Conservation (phyloP, 306 rosid genomes). For the Begonia loranthoides region DNA sequence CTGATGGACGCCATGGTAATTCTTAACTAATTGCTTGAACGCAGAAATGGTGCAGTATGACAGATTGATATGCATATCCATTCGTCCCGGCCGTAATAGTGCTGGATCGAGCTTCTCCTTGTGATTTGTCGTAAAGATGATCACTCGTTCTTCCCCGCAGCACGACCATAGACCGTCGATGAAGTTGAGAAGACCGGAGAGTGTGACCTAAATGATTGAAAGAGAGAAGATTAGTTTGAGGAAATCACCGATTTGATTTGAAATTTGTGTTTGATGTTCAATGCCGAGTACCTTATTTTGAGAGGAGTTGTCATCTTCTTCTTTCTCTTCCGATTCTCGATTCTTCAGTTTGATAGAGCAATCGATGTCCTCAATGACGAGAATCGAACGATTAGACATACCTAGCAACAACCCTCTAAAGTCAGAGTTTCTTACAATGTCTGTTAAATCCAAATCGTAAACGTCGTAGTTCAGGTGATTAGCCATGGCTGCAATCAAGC, state of each 20-base stretch:
- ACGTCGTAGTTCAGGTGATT: slow-evolving; percentile 43
- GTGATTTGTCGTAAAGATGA: slow-evolving; percentile 24
- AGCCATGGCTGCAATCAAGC: slow-evolving; percentile 67
- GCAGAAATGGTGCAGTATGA: slow-evolving; percentile 22
- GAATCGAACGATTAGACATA: slow-evolving; percentile 44
- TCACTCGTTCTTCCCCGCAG: slow-evolving; percentile 22
- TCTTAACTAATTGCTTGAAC: slow-evolving; percentile 17
- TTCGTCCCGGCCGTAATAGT: slow-evolving; percentile 21
- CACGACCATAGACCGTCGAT: slow-evolving; percentile 27
- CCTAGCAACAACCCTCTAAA: slow-evolving; percentile 30
- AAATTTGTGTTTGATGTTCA: too few relatives aligned
- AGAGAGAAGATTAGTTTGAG: neutral
- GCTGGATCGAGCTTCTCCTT: slow-evolving; percentile 23
- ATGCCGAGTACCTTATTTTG: too few relatives aligned
- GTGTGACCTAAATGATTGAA: slow-evolving; percentile 11
- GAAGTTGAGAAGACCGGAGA: slow-evolving; percentile 20
- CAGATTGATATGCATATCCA: slow-evolving; percentile 24
- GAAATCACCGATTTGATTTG: too few relatives aligned
- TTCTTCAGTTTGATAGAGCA: slow-evolving; percentile 37
- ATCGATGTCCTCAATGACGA: slow-evolving; percentile 64
- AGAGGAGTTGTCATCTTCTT: neutral
- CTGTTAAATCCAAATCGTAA: slow-evolving; percentile 56
- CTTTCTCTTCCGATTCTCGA: slow-evolving; percentile 12
- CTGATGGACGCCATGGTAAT: slow-evolving; percentile 12
- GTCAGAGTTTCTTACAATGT: slow-evolving; percentile 18